A percentile compares a stretch with the other conserved stretches of the same genome.
Conservation (phyloP, 2,329 filamentous ascomycete species). For the Stromatinia cepivora region DNA sequence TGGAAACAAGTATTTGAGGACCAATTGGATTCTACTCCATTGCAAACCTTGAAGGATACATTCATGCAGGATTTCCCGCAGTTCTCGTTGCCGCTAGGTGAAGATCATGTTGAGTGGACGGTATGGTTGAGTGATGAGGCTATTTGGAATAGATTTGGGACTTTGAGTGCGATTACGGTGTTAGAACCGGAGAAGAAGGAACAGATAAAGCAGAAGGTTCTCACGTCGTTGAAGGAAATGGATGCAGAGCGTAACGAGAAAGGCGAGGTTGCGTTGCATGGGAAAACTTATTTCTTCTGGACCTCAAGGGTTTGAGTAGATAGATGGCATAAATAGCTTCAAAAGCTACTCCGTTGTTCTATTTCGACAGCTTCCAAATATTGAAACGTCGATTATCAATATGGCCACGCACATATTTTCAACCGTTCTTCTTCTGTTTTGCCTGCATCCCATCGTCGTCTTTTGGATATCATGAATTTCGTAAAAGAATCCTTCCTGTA, state of each 20-base stretch:
- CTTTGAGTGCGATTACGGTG: slow-evolving; percentile 67
- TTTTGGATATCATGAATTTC: slow-evolving; percentile 30
- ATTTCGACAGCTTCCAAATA: slow-evolving; percentile 38
- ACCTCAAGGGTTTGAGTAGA: slow-evolving; percentile 47
- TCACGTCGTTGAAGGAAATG: slow-evolving; percentile 52
- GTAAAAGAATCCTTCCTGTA: slow-evolving; percentile 22
- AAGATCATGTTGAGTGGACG: slow-evolving; percentile 57
- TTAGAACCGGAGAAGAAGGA: slow-evolving; percentile 52
- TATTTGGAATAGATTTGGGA: slow-evolving; percentile 64
- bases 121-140: slow-evolving; percentile 58
- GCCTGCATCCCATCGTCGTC: background rate
- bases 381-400: slow-evolving; percentile 38
- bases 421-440: background rate
- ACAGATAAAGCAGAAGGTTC: slow-evolving; percentile 52
- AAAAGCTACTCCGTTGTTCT: slow-evolving; percentile 5
- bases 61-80: slow-evolving; percentile 45
- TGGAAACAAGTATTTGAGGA: slow-evolving; percentile 67
- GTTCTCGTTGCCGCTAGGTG: slow-evolving; percentile 63
- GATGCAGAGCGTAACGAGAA: slow-evolving; percentile 60
- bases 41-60: slow-evolving; percentile 51
- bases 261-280: slow-evolving; percentile 65
- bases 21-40: slow-evolving; percentile 53
- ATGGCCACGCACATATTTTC: background rate
- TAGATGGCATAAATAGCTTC: slow-evolving; percentile 12
- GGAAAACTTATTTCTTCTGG: slow-evolving; percentile 64